Evolutionary conservation across 2,329 filamentous ascomycete species (phyloP), one percentile per base, ranked within the genome.

Genomic region (Neofusicoccum cordaticola): DNA sequence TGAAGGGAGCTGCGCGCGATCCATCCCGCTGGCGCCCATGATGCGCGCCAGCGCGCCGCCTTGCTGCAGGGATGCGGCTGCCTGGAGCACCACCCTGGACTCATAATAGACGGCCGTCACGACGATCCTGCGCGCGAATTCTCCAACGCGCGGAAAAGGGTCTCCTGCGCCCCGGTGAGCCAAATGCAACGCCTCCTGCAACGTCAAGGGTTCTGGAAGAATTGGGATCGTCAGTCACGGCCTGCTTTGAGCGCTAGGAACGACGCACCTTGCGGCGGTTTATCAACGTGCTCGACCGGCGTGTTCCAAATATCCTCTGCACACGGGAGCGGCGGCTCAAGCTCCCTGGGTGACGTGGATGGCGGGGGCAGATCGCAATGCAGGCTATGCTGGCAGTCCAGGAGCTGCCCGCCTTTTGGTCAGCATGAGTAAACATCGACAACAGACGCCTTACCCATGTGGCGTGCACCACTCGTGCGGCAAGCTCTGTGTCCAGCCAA

Each of bases 41-140:
- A 47, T 35, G 39, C 34, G 42, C 53, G 39, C 41, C 35, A 53
- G 50, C 15, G 35, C 31, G 34, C 17, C 53, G n/a, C 47, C 22
- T 45, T 45, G 47, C 39, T 63, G 19, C 61, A 45, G 48, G 31
- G 42, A 60, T 60, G n/a, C 56, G 2, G 42, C 56, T 37, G 42
- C 56, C 34, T 58, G 53, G 3, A 58, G 39, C 22, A 44, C 37
- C 22, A 11, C 15, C 47, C 47, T 63, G 47, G 39, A 53, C 22
- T 63, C 60, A 51, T 53, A n/a, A 22, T 45, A 44, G 7, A 53
- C 9, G 4, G 31, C 47, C 35, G 39, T 13, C 34, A 62, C 11
- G 27, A 39, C 27, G 42, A 60, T 45, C 15, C 42, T 45, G 27
- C 27, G 42, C n/a, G 44, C 34, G 35, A 62, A 42, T 17, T 62